These are phyloP conservation scores for Solanum sitiens DNA, from an alignment of 257 asterid species.

Conservation along the genomic window DNA sequence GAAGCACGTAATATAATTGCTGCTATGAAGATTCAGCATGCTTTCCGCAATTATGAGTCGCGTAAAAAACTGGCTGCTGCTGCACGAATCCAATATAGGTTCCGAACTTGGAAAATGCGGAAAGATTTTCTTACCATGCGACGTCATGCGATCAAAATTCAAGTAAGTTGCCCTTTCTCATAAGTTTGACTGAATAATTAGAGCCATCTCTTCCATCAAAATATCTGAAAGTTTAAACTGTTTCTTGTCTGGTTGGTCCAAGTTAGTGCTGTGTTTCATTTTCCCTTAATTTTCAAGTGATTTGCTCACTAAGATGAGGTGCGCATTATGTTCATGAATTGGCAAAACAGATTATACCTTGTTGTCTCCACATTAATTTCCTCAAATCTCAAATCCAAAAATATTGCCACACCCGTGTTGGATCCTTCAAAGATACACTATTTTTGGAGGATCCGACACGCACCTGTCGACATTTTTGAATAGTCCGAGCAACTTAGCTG, in stretches of 20 bases:
- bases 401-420: background rate
- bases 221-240: background rate
- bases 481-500: too few relatives aligned
- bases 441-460: too few relatives aligned
- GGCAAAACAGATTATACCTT: background rate
- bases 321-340: background rate
- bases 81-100: constrained; percentile 77
- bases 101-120: constrained; percentile 87
- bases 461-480: too few relatives aligned
- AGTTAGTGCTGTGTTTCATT: background rate
- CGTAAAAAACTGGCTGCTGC: constrained; percentile 77
- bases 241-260: background rate
- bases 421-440: too few relatives aligned
- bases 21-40: constrained; percentile 97
- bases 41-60: constrained; percentile 62
- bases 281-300: background rate
- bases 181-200: background rate
- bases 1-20: constrained; percentile 88
- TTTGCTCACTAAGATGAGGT: background rate
- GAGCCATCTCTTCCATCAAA: background rate
- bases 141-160: constrained; percentile 74
- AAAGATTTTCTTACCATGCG: constrained; percentile 77
- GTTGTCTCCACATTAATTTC: background rate
- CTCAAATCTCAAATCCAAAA: background rate
- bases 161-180: constrained; percentile 34